These are phyloP conservation scores for Hamamelis virginiana DNA, from an alignment of 164 flowering plant species.

Conservation along the genomic window DNA sequence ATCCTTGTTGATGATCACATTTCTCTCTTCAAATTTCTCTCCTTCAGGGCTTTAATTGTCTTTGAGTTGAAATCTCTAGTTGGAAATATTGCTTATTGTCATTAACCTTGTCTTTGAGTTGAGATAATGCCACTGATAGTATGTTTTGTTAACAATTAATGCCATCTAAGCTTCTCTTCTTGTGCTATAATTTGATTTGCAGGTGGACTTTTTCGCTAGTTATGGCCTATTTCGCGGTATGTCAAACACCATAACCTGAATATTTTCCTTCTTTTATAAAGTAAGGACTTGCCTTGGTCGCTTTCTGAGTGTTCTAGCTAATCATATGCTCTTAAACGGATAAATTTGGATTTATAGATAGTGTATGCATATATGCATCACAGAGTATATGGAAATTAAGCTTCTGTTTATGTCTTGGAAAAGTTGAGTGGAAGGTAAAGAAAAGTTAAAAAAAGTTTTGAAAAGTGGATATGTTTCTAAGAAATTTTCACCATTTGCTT, in stretches of 20 bases:
- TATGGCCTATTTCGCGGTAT: constrained; percentile 8
- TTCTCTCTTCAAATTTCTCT: no score
- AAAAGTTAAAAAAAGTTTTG: no score
- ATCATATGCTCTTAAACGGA: no score
- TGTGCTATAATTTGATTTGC: constrained; percentile 23
- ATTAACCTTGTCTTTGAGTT: constrained; percentile 4
- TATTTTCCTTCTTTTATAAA: not conserved
- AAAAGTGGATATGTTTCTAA: no score
- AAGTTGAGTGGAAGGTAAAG: no score
- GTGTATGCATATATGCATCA: no score
- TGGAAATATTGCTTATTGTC: not conserved
- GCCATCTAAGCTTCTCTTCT: constrained; percentile 5
- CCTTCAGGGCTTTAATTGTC: no score
- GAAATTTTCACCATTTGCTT: no score
- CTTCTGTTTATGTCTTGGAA: no score
- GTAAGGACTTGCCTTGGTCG: not conserved
- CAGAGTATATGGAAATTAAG: no score
- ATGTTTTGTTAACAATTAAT: not conserved
- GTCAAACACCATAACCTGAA: not conserved
- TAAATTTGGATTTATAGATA: no score
- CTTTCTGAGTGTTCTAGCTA: not conserved
- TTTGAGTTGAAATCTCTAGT: not conserved
- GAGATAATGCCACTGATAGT: constrained; percentile 7
- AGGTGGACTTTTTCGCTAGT: constrained; percentile 65
- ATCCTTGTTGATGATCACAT: no score